A percentile compares a stretch with the other conserved stretches of the same genome.
Evolutionary conservation across 768 basidiomycete species (phyloP).

Genomic region (Tephrocybe sp.): DNA sequence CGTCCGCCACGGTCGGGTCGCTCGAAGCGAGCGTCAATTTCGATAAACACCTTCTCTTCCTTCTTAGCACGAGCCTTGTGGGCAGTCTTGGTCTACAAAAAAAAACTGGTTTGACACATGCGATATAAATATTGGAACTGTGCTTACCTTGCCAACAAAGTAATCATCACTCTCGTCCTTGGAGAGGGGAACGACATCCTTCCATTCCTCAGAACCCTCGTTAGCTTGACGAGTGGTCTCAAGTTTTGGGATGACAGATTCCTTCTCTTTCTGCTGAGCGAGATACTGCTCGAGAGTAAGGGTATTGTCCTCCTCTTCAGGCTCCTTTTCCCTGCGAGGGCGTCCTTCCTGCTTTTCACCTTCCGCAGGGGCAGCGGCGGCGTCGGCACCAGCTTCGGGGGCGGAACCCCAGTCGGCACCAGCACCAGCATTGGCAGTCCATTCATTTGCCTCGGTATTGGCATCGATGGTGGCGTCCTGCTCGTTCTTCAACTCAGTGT

Average conservation of each 20-base stretch:
- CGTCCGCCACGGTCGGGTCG: slow-evolving; percentile 71
- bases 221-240: slow-evolving; percentile 76
- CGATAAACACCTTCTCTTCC: slow-evolving; percentile 88
- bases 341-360: slow-evolving; percentile 37
- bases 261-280: slow-evolving; percentile 72
- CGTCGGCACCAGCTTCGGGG: slow-evolving; percentile 24
- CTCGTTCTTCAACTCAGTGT: slow-evolving; percentile 79
- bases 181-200: slow-evolving; percentile 62
- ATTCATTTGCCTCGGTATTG: slow-evolving; percentile 45
- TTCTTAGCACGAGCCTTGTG: slow-evolving; percentile 74
- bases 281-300: slow-evolving; percentile 93
- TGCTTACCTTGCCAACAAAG: slow-evolving; percentile 87
- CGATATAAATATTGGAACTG: background rate
- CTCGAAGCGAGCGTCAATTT: slow-evolving; percentile 88
- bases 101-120: background rate
- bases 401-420: slow-evolving; percentile 44
- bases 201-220: slow-evolving; percentile 76
- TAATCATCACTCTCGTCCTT: slow-evolving; percentile 79
- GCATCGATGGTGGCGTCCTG: slow-evolving; percentile 73
- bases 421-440: slow-evolving; percentile 51
- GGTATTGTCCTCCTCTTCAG: slow-evolving; percentile 89
- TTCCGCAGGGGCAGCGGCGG: slow-evolving; percentile 36
- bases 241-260: slow-evolving; percentile 67
- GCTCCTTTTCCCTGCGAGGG: slow-evolving; percentile 53
- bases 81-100: slow-evolving; percentile 53